phyloP scores from a whole-genome alignment of 2,329 filamentous ascomycete species.

The Aspergillus brunneoviolaceus region DNA sequence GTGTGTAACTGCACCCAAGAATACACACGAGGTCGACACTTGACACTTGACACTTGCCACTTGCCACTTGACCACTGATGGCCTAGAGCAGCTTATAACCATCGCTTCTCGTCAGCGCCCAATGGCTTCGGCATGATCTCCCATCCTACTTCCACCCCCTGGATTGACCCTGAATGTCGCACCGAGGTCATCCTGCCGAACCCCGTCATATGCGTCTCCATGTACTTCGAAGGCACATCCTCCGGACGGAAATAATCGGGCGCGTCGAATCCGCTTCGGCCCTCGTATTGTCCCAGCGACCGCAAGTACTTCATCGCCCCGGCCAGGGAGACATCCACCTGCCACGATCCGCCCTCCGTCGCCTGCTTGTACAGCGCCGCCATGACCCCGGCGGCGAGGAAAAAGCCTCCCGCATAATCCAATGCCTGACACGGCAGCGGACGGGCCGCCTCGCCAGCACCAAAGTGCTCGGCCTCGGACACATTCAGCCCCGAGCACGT shows the following conservation, averaged over 20 bases:
- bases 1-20: background rate
- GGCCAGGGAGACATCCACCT: constrained; percentile 57
- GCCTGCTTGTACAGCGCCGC: constrained; percentile 53
- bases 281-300: constrained; percentile 54
- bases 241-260: constrained; percentile 31
- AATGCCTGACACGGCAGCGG: constrained; percentile 56
- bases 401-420: constrained; percentile 57
- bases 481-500: constrained; percentile 58
- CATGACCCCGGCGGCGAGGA: constrained; percentile 55
- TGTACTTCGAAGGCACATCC: constrained; percentile 34
- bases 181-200: constrained; percentile 52
- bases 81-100: constrained; percentile 5
- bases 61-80: no score
- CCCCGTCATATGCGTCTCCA: constrained; percentile 47
- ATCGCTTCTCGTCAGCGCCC: constrained; percentile 44
- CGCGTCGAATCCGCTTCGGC: constrained; percentile 44
- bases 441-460: constrained; percentile 40
- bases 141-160: constrained; percentile 51
- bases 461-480: constrained; percentile 52
- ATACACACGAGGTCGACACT: background rate
- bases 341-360: constrained; percentile 48
- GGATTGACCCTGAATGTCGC: constrained; percentile 49
- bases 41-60: no score
- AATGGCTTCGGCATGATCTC: constrained; percentile 53
- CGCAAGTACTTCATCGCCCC: constrained; percentile 57